These are phyloP conservation scores for Byssoonygena ceratinophila DNA, from an alignment of 2,329 filamentous ascomycete species.

Conservation along the genomic window DNA sequence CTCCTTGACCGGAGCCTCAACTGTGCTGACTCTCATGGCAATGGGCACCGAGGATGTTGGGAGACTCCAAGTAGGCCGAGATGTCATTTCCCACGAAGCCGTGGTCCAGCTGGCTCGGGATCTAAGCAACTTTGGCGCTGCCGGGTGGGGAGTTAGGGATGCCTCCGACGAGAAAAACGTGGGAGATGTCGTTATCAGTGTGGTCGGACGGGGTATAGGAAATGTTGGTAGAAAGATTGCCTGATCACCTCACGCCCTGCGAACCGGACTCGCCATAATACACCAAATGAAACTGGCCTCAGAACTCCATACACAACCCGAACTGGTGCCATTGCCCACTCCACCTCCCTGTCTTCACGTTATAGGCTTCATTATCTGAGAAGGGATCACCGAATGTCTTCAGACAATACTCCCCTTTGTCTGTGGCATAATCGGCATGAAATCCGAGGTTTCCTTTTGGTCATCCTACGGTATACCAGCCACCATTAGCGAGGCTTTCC, in stretches of 20 bases:
- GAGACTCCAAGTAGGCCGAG: constrained; percentile 66
- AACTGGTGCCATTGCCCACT: background rate
- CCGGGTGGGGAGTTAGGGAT: constrained; percentile 80
- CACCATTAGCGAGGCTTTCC: background rate
- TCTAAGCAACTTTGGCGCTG: constrained; percentile 75
- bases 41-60: constrained; percentile 98
- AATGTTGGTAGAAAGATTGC: constrained; percentile 89
- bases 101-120: constrained; percentile 73
- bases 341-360: background rate
- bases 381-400: background rate
- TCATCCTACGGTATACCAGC: background rate
- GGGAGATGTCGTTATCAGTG: constrained; percentile 69
- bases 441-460: background rate
- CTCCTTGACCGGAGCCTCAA: constrained; percentile 58
- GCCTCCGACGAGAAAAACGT: constrained; percentile 53
- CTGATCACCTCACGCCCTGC: constrained; percentile 28
- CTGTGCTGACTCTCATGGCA: constrained; percentile 80
- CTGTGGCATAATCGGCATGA: background rate
- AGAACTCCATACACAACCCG: background rate
- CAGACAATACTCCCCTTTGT: background rate
- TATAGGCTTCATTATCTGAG: background rate
- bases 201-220: constrained; percentile 86
- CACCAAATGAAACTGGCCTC: background rate
- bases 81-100: constrained; percentile 71
- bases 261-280: background rate